Evolutionary conservation across 208 protist species (phyloP).

Genomic region (Leishmania gerbilli): DNA sequence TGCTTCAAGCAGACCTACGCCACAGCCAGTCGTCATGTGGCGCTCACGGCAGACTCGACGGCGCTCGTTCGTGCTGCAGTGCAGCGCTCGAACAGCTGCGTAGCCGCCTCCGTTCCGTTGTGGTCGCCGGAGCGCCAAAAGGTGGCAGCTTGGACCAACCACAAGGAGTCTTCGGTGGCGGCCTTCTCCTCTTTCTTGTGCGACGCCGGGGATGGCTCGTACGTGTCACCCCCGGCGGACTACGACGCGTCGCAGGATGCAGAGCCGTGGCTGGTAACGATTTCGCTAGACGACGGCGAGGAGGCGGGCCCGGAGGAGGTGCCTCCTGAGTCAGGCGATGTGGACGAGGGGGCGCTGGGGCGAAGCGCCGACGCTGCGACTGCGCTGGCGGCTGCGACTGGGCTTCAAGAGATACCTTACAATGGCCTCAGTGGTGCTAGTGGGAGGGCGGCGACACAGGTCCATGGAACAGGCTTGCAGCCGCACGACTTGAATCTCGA

Average conservation of each 20-base stretch:
- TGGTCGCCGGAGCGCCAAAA: background rate
- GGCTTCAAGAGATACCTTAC: slow-evolving; percentile 27
- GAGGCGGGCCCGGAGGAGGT: background rate
- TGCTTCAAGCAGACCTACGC: slow-evolving; percentile 36
- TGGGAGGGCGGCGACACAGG: background rate
- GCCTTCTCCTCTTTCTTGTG: background rate
- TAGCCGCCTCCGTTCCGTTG: background rate
- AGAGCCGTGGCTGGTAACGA: slow-evolving; percentile 47
- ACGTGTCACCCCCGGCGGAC: slow-evolving; percentile 12
- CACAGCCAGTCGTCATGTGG: background rate
- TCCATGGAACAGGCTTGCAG: slow-evolving; percentile 6
- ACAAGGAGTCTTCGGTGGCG: background rate
- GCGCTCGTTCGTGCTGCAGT: slow-evolving; percentile 7
- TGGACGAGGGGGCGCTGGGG: background rate
- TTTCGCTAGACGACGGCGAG: slow-evolving; percentile 49
- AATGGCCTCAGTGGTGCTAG: slow-evolving; percentile 5
- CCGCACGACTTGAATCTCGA: slow-evolving; percentile 16
- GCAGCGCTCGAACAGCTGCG: background rate
- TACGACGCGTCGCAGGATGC: slow-evolving; percentile 10
- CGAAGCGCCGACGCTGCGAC: background rate
- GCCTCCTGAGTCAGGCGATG: background rate
- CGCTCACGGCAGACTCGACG: slow-evolving; percentile 16
- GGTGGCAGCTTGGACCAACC: background rate
- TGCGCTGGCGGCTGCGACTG: slow-evolving; percentile 10
- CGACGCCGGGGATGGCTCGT: slow-evolving; percentile 6